Conservation (phyloP, 768 basidiomycete species). For the Gelatoporia subvermispora region DNA sequence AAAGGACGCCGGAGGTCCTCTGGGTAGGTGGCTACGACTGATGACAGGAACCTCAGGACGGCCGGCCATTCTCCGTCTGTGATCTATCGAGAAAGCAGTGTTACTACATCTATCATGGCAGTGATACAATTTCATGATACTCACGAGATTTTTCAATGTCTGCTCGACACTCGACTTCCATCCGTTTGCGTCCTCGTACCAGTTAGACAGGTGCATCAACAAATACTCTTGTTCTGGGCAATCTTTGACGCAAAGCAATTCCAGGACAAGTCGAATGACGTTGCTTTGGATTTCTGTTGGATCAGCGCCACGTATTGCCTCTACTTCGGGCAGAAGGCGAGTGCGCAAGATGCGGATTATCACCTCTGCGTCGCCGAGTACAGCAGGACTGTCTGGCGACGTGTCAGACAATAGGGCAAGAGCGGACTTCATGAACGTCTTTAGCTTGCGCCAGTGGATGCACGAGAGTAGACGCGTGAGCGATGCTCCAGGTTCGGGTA, state of each 20-base stretch:
- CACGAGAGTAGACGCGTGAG: slow-evolving; percentile 42
- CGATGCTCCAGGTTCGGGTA: slow-evolving; percentile 21
- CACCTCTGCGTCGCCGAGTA: slow-evolving; percentile 23
- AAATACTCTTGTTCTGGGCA: slow-evolving; percentile 11
- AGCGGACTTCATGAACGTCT: slow-evolving; percentile 31
- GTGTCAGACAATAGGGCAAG: slow-evolving; percentile 24
- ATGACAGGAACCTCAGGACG: slow-evolving; percentile 35
- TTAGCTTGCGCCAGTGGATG: slow-evolving; percentile 46
- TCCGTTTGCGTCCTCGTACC: slow-evolving; percentile 34
- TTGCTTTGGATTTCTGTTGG: slow-evolving; percentile 32
- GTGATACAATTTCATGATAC: slow-evolving; percentile 9
- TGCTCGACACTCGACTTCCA: slow-evolving; percentile 42
- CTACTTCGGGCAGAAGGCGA: slow-evolving; percentile 46
- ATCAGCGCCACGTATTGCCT: slow-evolving; percentile 29
- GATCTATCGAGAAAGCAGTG: slow-evolving; percentile 25
- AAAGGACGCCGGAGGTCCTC: slow-evolving; percentile 42
- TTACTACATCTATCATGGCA: not conserved
- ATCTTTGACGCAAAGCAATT: slow-evolving; percentile 26
- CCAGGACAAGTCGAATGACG: slow-evolving; percentile 40
- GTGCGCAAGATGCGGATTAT: slow-evolving; percentile 37
- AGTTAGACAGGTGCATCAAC: slow-evolving; percentile 22
- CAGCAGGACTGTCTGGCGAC: slow-evolving; percentile 4
- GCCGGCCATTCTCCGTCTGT: slow-evolving; percentile 37
- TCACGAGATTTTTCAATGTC: slow-evolving; percentile 37
- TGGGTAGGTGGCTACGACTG: slow-evolving; percentile 40